Evolutionary conservation across 2,329 filamentous ascomycete genomes (phyloP).

Genomic region (Cordyceps javanica): DNA sequence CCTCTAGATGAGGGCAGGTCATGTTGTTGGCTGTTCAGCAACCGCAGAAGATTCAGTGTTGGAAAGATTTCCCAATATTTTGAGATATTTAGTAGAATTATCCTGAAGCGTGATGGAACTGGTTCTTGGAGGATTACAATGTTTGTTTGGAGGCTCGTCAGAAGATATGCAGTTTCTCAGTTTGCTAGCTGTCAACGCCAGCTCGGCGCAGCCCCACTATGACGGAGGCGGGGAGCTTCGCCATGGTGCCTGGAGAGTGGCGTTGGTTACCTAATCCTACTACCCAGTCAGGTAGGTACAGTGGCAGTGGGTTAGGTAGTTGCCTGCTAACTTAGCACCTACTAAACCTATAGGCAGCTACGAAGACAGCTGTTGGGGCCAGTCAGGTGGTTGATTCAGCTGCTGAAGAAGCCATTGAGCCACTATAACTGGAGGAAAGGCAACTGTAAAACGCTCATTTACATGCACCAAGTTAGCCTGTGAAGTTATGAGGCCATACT

Average conservation of each 20-base stretch:
- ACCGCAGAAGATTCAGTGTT: neutral
- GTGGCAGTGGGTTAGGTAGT: too few species aligned
- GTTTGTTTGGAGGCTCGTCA: neutral
- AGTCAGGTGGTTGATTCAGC: too few species aligned
- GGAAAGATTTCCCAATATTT: too few species aligned
- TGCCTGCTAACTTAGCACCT: neutral
- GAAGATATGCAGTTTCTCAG: neutral
- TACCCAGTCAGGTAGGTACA: too few species aligned
- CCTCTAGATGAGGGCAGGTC: conserved; percentile 42
- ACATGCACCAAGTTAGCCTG: too few species aligned
- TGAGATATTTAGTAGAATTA: too few species aligned
- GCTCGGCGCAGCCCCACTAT: conserved; percentile 10
- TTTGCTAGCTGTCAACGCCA: neutral
- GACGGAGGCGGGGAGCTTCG: conserved; percentile 13
- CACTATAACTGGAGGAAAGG: too few species aligned
- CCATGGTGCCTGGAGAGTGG: conserved; percentile 2
- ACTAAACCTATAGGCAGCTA: too few species aligned
- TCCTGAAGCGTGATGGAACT: neutral
- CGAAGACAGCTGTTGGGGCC: too few species aligned
- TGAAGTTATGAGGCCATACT: too few species aligned
- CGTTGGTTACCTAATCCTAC: neutral
- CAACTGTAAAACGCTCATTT: too few species aligned
- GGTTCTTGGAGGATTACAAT: neutral
- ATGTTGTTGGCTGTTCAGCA: conserved; percentile 23
- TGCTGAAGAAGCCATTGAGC: too few species aligned